Conservation (phyloP, 148 eudicot species). For the Rhododendron vialii region DNA sequence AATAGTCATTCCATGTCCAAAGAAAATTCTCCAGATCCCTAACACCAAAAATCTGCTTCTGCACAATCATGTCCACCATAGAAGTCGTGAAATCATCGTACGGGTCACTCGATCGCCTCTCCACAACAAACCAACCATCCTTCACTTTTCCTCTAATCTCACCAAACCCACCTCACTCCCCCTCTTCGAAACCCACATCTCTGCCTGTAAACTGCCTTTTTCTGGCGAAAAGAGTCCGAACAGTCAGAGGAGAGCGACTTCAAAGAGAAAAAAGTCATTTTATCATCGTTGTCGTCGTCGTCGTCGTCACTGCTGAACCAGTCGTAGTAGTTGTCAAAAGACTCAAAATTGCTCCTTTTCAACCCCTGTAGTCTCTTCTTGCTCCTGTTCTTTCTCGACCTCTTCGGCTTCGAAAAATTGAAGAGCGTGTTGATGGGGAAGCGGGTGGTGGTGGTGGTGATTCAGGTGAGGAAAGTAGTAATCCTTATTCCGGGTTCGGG, state of each 20-base stretch:
- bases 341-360: slow-evolving; percentile 13
- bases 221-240: slow-evolving; percentile 19
- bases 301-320: slow-evolving; percentile 40
- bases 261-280: slow-evolving; percentile 43
- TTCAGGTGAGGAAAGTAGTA: no score
- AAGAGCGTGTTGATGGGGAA: no score
- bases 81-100: slow-evolving; percentile 51
- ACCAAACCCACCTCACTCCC: slow-evolving; percentile 22
- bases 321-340: slow-evolving; percentile 24
- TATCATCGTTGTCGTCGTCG: no score
- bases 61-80: slow-evolving; percentile 64
- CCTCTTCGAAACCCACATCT: slow-evolving; percentile 8
- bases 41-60: slow-evolving; percentile 49
- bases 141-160: slow-evolving; percentile 35
- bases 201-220: slow-evolving; percentile 13
- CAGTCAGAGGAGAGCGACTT: slow-evolving; percentile 43
- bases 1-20: no score
- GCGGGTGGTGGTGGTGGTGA: no score
- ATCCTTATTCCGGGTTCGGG: no score
- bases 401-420: no score
- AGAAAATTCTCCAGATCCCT: slow-evolving; percentile 40
- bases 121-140: slow-evolving; percentile 46
- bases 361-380: slow-evolving; percentile 11
- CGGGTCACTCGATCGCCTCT: slow-evolving; percentile 52
- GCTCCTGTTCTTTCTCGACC: slow-evolving; percentile 9